Percentiles rank a stretch among this genome's conserved stretches.
Evolutionary conservation across 345 rosid species (phyloP).

Genomic region (Eucalyptus shirleyi): DNA sequence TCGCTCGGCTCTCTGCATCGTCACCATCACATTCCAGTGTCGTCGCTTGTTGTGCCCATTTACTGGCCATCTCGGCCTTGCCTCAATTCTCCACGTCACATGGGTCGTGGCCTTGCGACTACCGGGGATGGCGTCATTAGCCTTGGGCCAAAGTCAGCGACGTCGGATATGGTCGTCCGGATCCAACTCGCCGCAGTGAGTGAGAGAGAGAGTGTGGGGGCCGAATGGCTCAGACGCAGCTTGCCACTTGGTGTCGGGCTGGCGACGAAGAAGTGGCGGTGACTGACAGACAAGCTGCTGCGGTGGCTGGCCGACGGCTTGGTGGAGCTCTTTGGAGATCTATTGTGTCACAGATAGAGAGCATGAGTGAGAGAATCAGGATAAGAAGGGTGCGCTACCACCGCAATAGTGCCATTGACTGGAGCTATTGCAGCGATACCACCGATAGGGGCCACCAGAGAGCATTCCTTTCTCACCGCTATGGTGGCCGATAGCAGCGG

Average conservation of each 20-base stretch:
- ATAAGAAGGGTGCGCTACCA: neutral
- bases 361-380: neutral
- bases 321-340: neutral
- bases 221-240: too few species aligned
- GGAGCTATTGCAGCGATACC: neutral
- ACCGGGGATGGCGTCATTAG: too few species aligned
- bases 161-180: neutral
- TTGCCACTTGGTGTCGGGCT: neutral
- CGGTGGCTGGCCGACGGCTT: neutral
- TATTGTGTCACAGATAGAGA: rapidly evolving
- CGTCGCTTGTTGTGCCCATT: too few species aligned
- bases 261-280: rapidly evolving
- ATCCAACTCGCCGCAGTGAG: too few species aligned
- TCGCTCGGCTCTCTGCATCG: too few species aligned
- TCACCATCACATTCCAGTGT: too few species aligned
- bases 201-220: neutral
- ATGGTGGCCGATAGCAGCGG: neutral
- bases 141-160: neutral
- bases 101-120: too few species aligned
- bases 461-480: neutral
- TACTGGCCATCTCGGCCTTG: too few species aligned
- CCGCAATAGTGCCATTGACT: neutral
- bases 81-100: too few species aligned
- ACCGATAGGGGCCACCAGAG: neutral
- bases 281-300: neutral